phyloP scores from a whole-genome alignment of 306 rosid genomes.

The Malus sieversii region DNA sequence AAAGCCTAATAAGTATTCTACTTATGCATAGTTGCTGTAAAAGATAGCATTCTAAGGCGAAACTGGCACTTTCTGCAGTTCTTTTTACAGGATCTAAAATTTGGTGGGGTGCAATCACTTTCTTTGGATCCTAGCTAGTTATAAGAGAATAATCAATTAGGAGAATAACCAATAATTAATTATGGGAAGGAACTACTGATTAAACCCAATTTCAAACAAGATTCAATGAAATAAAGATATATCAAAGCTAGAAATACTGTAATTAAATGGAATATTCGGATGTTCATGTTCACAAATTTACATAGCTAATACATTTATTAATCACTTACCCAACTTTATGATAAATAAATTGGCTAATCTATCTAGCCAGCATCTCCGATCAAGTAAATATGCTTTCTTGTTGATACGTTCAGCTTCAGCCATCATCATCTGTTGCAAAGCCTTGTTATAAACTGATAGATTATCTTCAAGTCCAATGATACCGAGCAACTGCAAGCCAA shows the following conservation, averaged over 20 bases:
- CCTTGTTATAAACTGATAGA: background rate
- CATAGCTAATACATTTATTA: background rate
- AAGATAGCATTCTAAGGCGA: background rate
- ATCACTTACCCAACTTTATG: background rate
- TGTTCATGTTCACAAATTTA: background rate
- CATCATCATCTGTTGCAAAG: background rate
- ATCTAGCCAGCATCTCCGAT: too few relatives aligned
- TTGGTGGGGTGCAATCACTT: background rate
- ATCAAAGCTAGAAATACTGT: too few relatives aligned
- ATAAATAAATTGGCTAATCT: background rate
- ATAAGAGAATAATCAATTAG: too few relatives aligned
- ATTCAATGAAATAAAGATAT: background rate
- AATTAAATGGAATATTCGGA: background rate
- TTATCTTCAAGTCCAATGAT: background rate
- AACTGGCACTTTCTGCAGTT: too few relatives aligned
- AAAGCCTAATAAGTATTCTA: too few relatives aligned
- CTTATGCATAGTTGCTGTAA: too few relatives aligned
- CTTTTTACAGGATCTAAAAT: background rate
- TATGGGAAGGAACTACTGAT: background rate
- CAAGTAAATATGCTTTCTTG: too few relatives aligned
- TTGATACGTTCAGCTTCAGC: too few relatives aligned
- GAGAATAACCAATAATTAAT: too few relatives aligned
- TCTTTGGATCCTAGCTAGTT: background rate
- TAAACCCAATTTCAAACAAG: background rate
- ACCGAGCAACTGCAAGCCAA: background rate